Conservation (phyloP, 2,329 filamentous ascomycete genomes). For the Cladosporium sp. region DNA sequence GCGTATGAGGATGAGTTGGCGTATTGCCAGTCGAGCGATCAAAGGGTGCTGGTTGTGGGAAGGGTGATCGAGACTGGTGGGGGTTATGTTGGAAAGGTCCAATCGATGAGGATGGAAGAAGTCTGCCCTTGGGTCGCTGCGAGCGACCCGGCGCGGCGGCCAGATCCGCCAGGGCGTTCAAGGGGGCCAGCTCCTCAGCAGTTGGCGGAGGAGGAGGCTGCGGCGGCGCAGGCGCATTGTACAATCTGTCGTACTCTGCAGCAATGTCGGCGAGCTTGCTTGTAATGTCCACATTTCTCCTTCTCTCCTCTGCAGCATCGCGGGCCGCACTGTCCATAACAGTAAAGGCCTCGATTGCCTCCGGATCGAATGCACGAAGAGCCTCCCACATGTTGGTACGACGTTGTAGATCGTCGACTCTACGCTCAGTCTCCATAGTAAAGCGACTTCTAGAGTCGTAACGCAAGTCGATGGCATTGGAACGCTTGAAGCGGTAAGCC, state of each 20-base stretch:
- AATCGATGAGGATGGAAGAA: not conserved
- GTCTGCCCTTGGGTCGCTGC: constrained; percentile 3
- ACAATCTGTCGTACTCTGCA: constrained; percentile 31
- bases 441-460: constrained; percentile 34
- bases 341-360: constrained; percentile 38
- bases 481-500: constrained; percentile 29
- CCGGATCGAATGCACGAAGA: constrained; percentile 24
- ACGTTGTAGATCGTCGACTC: constrained; percentile 57
- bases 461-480: constrained; percentile 25
- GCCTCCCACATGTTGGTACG: constrained; percentile 74
- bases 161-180: constrained; percentile 13
- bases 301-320: constrained; percentile 41
- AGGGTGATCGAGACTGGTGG: not conserved
- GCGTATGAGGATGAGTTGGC: not conserved
- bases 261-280: constrained; percentile 40
- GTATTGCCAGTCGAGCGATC: constrained; percentile 4
- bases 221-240: constrained; percentile 1
- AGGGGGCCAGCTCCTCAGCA: constrained; percentile 11
- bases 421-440: constrained; percentile 28
- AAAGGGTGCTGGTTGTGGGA: not conserved
- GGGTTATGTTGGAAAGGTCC: not conserved
- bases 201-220: constrained; percentile 8
- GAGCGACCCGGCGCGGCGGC: constrained; percentile 7
- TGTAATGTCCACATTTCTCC: constrained; percentile 36
- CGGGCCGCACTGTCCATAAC: constrained; percentile 43